Base-by-base conservation (phyloP, 208 protist species). In the Porcisia hertigi region DNA sequence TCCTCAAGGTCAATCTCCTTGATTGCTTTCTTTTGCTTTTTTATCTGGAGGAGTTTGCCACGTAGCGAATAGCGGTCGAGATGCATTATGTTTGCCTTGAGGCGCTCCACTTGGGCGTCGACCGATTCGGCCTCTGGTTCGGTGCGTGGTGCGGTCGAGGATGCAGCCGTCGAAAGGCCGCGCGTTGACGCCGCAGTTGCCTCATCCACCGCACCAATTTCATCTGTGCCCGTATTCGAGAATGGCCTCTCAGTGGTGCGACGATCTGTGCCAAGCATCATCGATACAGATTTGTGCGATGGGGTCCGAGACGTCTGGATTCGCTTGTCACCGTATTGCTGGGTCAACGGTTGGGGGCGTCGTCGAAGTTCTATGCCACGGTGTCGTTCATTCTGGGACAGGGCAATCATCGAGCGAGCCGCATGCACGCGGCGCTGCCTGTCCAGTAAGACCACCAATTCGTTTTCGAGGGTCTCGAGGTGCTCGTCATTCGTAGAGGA, bases 41-140 rank as follows among this genome's bases (percentile, higher is more conserved):
- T 87, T 54, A 96, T 71, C n/a, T 87, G 76, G 9, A 88, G 76
- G 23, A 96, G 85, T 55, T 92, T 90, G 0, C 80, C 70, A n/a
- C 82, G 82, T 20, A 92, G 53, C 14, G 86, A 92, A 74, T 82
- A 88, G 25, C 69, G 55, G 34, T 96, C 87, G 0, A 87, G 65
- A 20, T 73, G 39, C 34, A 65, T 25, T n/a, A 94, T 86, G 3
- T 77, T 57, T 2, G 62, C 62, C 72, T 88, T 86, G 14, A 88
- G 65, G 0, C 62, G 59, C 52, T 84, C 84, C 39, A 93, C 87
- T 47, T 88, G 82, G 30, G 57, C 81, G 62, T 95, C 91, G 20
- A 90, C 69, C 8, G 62, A 49, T 25, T 55, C 55, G 14, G 69
- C 71, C 23, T 71, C 75, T 0, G 78, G 77, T 30, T 81, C 73